Base-by-base conservation (phyloP, 805 yeast genomes). In the Metschnikowia vanudenii region DNA sequence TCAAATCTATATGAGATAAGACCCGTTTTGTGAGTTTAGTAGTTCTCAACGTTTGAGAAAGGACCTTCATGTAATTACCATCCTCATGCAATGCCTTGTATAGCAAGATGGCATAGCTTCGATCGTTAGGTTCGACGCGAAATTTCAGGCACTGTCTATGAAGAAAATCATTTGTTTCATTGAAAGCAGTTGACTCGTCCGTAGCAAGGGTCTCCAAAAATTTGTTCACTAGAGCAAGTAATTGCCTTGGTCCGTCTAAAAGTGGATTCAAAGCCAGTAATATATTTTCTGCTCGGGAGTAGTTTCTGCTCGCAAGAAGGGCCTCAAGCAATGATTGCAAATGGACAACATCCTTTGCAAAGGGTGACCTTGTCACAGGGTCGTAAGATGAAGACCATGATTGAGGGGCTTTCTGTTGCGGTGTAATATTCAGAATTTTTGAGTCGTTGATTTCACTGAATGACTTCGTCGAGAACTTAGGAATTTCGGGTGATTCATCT, bases 271-370 rank as follows among this genome's bases (percentile, higher is more conserved):
- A 70, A 2, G 90, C 82, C 44, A 74, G 71, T 34, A 89, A 64
- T 17, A 88, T 81, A 19, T 82, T 68, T 52, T 80, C 81, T 0
- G 96, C 96, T 58, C 96, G 73, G 18, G 75, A 78, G 54, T 75
- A 78, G 59, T 86, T 85, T 43, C 76, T 75, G 29, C 85, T 77
- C 37, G 81, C 79, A 28, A 89, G 59, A 53, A 91, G 84, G 0
- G 94, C 92, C 56, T 89, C 96, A 34, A 88, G 71, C 30, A 89
- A 65, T 2, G 91, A 79, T 82, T 91, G 89, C 16, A 85, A 71
- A 56, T 84, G 84, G 43, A 74, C 70, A n/a, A 79, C 76, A 52
- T 81, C 84, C 58, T 76, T 78, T 5, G 85, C 75, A 61, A 62
- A 69, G 0, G 75, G 75, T 4, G 73, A 65, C 40, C 77, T 55